Evolutionary conservation across 2,329 filamentous ascomycete genomes (phyloP).

Genomic region (Mycosphaerelloides madeirae): DNA sequence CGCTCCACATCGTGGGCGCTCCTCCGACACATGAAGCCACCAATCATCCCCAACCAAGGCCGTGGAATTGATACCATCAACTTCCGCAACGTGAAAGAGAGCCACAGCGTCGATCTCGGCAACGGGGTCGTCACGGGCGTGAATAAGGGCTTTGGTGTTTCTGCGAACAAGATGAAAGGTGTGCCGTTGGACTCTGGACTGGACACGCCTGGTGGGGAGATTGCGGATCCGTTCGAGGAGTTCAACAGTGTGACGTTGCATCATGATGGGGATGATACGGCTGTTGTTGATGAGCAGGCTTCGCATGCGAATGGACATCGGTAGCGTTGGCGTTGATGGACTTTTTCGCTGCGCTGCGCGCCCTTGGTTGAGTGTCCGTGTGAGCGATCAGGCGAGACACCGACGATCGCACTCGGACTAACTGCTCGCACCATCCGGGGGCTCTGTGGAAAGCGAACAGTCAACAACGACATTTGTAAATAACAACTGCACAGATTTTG

Average conservation of each 20-base stretch:
- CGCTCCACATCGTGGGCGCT: conserved; percentile 93
- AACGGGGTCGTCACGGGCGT: conserved; percentile 39
- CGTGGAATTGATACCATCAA: conserved; percentile 91
- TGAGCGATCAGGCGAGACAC: too few species aligned
- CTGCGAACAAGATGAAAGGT: conserved; percentile 55
- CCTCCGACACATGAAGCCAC: conserved; percentile 94
- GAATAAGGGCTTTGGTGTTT: conserved; percentile 35
- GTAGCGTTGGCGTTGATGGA: conserved; percentile 19
- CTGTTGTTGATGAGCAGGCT: conserved; percentile 6
- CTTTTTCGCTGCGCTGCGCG: too few species aligned
- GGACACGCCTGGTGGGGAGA: conserved; percentile 76
- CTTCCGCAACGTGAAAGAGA: conserved; percentile 97
- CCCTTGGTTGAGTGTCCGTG: too few species aligned
- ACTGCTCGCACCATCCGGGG: neutral
- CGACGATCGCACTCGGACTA: too few species aligned
- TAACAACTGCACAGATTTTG: conserved; percentile 18
- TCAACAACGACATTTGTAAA: conserved; percentile 8
- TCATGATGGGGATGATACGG: conserved; percentile 74
- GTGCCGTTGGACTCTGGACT: conserved; percentile 83
- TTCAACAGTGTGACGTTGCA: conserved; percentile 98
- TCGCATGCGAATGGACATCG: conserved; percentile 19
- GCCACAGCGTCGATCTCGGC: conserved; percentile 83
- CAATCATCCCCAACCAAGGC: conserved; percentile 88
- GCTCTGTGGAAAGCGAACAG: too few species aligned
- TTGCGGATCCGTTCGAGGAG: conserved; percentile 89